Conservation (phyloP, 108 stramenopile genomes). For the Aurantiochytrium sp. region DNA sequence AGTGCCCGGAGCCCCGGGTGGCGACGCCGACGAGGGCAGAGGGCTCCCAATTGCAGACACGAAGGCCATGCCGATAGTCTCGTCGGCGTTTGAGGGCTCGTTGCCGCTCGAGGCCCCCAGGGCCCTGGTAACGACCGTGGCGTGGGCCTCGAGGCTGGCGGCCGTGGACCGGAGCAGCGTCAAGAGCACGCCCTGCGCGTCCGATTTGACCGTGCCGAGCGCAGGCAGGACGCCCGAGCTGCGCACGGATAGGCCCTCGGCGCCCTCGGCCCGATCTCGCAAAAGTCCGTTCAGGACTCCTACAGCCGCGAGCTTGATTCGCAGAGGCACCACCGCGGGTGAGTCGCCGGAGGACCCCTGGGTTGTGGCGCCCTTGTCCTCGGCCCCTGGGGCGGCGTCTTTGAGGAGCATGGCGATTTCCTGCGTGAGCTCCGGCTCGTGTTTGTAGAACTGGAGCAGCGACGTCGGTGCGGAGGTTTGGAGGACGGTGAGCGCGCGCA, state of each 20-base stretch:
- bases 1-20: not conserved
- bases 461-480: not conserved
- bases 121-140: not conserved
- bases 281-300: not conserved
- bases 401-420: not conserved
- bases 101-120: not conserved
- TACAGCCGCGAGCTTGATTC: not conserved
- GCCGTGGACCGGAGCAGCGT: not conserved
- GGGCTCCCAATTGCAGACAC: not conserved
- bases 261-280: not conserved
- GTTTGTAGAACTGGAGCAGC: not conserved
- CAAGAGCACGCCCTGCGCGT: not conserved
- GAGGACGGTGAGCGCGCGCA: not conserved
- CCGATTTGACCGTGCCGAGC: not conserved
- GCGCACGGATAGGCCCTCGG: not conserved
- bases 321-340: not conserved
- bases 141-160: not conserved
- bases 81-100: not conserved
- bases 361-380: not conserved
- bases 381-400: not conserved
- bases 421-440: slow-evolving; percentile 12
- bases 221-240: not conserved
- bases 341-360: not conserved
- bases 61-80: not conserved
- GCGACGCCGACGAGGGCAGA: not conserved